Conservation (phyloP, 345 rosid species). For the Eutrema heterophyllum region DNA sequence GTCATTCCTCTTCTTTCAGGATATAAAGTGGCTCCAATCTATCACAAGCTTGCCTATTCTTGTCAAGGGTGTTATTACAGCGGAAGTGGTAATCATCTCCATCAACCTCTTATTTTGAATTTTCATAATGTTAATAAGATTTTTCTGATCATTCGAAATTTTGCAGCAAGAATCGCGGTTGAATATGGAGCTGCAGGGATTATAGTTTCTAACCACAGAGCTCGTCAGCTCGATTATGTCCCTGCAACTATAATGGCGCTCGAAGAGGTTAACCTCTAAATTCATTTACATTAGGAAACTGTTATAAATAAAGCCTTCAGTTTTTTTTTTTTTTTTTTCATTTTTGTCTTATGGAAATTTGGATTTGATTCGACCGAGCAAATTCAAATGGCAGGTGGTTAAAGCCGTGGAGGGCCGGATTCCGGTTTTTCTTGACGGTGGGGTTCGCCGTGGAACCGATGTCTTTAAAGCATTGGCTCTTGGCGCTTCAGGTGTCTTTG, state of each 20-base stretch:
- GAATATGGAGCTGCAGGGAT: conserved; percentile 86
- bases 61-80: conserved; percentile 87
- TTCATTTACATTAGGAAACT: background rate
- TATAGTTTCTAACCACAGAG: conserved; percentile 92
- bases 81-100: conserved; percentile 58
- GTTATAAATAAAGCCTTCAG: background rate
- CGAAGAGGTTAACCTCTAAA: conserved; percentile 58
- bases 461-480: conserved; percentile 97
- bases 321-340: background rate
- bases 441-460: conserved; percentile 96
- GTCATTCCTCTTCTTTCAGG: conserved; percentile 37
- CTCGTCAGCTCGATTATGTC: conserved; percentile 89
- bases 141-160: background rate
- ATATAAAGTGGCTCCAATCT: conserved; percentile 87
- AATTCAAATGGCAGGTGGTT: conserved; percentile 52
- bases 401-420: conserved; percentile 80
- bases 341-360: background rate
- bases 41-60: conserved; percentile 89
- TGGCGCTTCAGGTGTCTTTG: conserved; percentile 94
- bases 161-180: conserved; percentile 67
- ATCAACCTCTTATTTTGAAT: background rate
- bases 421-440: conserved; percentile 95
- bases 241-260: conserved; percentile 83
- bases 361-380: background rate
- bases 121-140: background rate